Base-by-base conservation (phyloP, 176 grass and related monocot species). In the Carex kokanica region DNA sequence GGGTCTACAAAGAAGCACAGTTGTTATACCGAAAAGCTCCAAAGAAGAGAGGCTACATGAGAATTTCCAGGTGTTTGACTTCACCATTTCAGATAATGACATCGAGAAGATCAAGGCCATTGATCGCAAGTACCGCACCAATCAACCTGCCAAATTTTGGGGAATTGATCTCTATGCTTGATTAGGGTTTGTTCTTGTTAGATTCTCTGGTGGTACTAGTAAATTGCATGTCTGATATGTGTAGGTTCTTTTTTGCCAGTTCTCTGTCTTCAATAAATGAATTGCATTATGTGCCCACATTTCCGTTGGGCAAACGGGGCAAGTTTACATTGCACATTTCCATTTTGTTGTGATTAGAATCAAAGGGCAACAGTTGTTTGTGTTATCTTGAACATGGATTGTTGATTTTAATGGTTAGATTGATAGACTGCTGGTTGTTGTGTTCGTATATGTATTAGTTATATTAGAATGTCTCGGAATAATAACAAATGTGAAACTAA, bases 81-180 rank as follows among this genome's bases (percentile, higher is more conserved):
- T 98, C 20, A 83, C 87, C 18, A 91, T 98, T 79, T 91, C 86
- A 0, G 74, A 53, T 6, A 87, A 95, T 74, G 95, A 98, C 84
- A 91, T 94, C 84, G 92, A 98, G 29, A 91, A 88, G 89, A 91
- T 98, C 32, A 98, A 94, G 71, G 52, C 82, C 16, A 81, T 94
- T 17, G 90, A 98, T 31, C 83, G 92, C 51, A 94, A 86, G 9
- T 87, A 88, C 58, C 89, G 95, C 41, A 94, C 90, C 6, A 98
- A 98, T 70, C 90, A 98, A 85, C 95, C 92, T 14, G 95, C 90
- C 23, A 98, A 93, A 67, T 98, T 98, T 78, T 98, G 92, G 95
- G 92, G 95, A 40, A 87, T 95, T 38, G 83, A 95, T 72, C 89
- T 98, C 51, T 98, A 59, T 85, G 92, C 94, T 25, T 98, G 88